Evolutionary conservation across 192 early-diverging fungal genomes (phyloP).

Genomic region (Umbelopsis vinacea): DNA sequence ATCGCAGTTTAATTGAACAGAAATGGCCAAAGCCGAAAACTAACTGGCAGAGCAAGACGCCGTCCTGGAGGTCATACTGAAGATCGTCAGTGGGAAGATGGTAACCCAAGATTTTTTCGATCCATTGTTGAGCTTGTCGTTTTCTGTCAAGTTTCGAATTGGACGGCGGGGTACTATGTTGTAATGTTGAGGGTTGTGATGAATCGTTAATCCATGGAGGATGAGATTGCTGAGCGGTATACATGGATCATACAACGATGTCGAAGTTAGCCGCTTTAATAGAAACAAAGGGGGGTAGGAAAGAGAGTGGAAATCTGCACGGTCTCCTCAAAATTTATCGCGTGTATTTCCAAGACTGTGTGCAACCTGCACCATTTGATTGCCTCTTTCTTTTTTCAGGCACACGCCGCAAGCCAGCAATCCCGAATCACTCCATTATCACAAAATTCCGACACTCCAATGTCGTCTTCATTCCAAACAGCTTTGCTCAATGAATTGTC

Average conservation of each 20-base stretch:
- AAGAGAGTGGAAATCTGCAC: conserved; percentile 13
- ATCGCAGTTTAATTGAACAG: not conserved
- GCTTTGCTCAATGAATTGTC: not conserved
- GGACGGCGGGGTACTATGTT: not conserved
- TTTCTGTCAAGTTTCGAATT: conserved; percentile 6
- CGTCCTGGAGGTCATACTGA: conserved; percentile 68
- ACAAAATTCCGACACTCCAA: not conserved
- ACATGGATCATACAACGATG: conserved; percentile 21
- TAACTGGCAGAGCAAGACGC: conserved; percentile 75
- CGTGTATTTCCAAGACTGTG: not conserved
- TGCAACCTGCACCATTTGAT: conserved; percentile 11
- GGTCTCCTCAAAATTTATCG: conserved; percentile 25
- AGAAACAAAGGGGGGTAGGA: not conserved
- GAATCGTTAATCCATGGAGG: conserved; percentile 10
- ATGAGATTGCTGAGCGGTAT: not conserved
- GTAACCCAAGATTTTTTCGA: conserved; percentile 27
- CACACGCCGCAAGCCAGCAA: conserved; percentile 14
- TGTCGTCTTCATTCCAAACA: not conserved
- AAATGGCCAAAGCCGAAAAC: conserved; percentile 25
- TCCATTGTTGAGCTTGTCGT: conserved; percentile 27
- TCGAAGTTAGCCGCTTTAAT: not conserved
- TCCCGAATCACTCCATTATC: not conserved
- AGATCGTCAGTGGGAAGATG: conserved; percentile 62
- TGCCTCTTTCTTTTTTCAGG: conserved; percentile 19
- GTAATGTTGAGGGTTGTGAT: not conserved